These are phyloP conservation scores for Pseudogymnoascus sp. DNA, from an alignment of 2,329 filamentous ascomycete species.

Conservation along the genomic window DNA sequence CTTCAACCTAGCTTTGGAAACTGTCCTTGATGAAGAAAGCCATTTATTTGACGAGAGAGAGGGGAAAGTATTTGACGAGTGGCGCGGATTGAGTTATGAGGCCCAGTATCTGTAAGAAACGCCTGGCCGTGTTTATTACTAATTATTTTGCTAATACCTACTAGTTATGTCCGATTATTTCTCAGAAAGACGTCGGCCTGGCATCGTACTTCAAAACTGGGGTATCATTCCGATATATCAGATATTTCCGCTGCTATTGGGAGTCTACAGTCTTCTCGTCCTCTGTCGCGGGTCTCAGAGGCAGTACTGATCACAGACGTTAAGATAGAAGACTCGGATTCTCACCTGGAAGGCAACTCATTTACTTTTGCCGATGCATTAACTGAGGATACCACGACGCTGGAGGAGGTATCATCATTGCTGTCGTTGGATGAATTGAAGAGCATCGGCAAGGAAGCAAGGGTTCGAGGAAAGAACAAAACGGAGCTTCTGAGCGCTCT, in stretches of 20 bases:
- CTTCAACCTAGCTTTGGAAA: constrained; percentile 86
- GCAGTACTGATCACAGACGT: constrained; percentile 13
- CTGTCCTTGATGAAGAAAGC: constrained; percentile 79
- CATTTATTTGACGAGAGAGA: constrained; percentile 83
- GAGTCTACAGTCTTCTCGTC: constrained; percentile 51
- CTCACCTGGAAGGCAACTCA: constrained; percentile 32
- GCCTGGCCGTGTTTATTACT: neutral
- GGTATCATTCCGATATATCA: constrained; percentile 76
- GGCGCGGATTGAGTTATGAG: constrained; percentile 70
- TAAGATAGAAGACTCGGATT: constrained; percentile 19
- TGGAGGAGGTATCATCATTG: constrained; percentile 78
- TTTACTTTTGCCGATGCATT: constrained; percentile 81
- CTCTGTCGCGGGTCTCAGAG: constrained; percentile 41
- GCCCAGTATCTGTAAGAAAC: constrained; percentile 74
- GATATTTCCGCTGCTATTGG: constrained; percentile 61
- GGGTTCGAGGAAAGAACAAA: constrained; percentile 83
- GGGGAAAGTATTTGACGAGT: constrained; percentile 66
- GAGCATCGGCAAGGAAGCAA: constrained; percentile 73
- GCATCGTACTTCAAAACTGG: constrained; percentile 73
- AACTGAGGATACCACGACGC: constrained; percentile 61
- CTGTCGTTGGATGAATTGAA: constrained; percentile 87
- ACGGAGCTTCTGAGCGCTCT: constrained; percentile 69
- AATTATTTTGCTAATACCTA: constrained; percentile 13
- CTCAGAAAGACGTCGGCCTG: constrained; percentile 84
- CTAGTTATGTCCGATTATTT: constrained; percentile 84